phyloP scores from a whole-genome alignment of 1,284 basidiomycete genomes.

The Microbotryum intermedium region DNA sequence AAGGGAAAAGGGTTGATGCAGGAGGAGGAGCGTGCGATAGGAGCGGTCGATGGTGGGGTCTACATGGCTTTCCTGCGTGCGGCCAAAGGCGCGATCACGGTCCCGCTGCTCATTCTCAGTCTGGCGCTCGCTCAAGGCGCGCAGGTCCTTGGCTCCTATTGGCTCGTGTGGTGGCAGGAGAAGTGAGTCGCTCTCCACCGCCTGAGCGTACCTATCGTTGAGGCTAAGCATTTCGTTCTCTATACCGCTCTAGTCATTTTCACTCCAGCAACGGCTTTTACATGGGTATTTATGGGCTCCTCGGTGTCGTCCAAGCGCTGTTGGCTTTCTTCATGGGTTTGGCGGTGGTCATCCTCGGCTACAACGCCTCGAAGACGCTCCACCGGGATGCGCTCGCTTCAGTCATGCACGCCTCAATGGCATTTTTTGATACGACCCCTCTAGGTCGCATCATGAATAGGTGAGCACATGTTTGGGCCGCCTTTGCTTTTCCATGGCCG shows the following conservation, averaged over 20 bases:
- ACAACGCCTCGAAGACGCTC: slow-evolving; percentile 26
- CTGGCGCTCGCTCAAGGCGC: slow-evolving; percentile 58
- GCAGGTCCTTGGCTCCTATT: slow-evolving; percentile 43
- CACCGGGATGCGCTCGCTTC: slow-evolving; percentile 51
- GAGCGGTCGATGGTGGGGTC: slow-evolving; percentile 41
- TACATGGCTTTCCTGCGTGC: slow-evolving; percentile 61
- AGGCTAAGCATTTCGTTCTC: neutral
- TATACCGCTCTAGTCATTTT: slow-evolving; percentile 35
- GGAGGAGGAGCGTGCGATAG: slow-evolving; percentile 30
- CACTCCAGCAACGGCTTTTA: slow-evolving; percentile 46
- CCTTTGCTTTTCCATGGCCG: slow-evolving; percentile 34
- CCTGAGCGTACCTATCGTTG: no score
- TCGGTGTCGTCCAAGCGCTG: slow-evolving; percentile 50
- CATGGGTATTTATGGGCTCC: slow-evolving; percentile 59
- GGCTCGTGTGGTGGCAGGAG: slow-evolving; percentile 40
- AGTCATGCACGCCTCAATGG: slow-evolving; percentile 58
- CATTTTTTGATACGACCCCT: slow-evolving; percentile 76
- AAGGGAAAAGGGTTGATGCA: slow-evolving; percentile 54
- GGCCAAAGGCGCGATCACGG: slow-evolving; percentile 51
- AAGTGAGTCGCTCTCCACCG: slow-evolving; percentile 12
- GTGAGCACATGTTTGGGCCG: no score
- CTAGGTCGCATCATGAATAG: slow-evolving; percentile 78
- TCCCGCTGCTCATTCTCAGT: slow-evolving; percentile 52
- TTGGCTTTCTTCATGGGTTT: slow-evolving; percentile 52
- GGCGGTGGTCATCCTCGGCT: slow-evolving; percentile 26